Base-by-base conservation (phyloP, 495 filamentous ascomycete species). In the Sordaria brevicollis region DNA sequence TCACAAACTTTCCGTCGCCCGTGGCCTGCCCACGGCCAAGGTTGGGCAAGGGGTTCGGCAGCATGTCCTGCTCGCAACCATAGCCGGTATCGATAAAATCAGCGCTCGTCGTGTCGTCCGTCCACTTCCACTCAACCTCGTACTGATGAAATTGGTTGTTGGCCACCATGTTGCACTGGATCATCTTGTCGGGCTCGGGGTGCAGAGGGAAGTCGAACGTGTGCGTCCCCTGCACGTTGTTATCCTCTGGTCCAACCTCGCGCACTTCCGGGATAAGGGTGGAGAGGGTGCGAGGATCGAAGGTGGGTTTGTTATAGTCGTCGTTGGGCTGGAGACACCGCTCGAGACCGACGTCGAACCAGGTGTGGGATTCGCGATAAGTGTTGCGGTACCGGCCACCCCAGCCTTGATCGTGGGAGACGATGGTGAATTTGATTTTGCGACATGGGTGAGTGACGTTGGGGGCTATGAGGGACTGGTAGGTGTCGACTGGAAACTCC, bases 401-500 rank as follows among this genome's bases (percentile, higher is more conserved):
- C 80, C 82, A 89, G 3, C 91, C 92, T 74, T 94, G 92, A 71
- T 93, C 92, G 65, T 84, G 83, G 65, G 86, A 88, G 3, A 76
- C 76, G 65, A 91, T 86, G 2, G 81, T 86, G 70, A 93, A 93
- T 4, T 90, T 80, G n/a, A 94, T 76, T 71, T 85, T 85, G 54
- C 86, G 82, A 54, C 79, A 83, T 6, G 85, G 85, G 36, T 81
- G 77, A n/a, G 76, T 73, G 29, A 82, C 74, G 9, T 76, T 72
- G 0, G 78, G 67, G 21, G 76, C 74, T 38, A 76, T 72, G n/a
- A 79, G 71, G 3, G 69, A 29, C 65, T 81, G 72, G 38, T 82
- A 78, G 29, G 74, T 72, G 17, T 78, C 74, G 35, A 69, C 37
- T 0, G 76, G 39, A 35, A 73, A 83, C 54, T 81, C 80, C 15